Percentiles rank a stretch among this genome's conserved stretches.
Conservation (phyloP, 148 eudicot species). For the Rhododendron griersonianum region DNA sequence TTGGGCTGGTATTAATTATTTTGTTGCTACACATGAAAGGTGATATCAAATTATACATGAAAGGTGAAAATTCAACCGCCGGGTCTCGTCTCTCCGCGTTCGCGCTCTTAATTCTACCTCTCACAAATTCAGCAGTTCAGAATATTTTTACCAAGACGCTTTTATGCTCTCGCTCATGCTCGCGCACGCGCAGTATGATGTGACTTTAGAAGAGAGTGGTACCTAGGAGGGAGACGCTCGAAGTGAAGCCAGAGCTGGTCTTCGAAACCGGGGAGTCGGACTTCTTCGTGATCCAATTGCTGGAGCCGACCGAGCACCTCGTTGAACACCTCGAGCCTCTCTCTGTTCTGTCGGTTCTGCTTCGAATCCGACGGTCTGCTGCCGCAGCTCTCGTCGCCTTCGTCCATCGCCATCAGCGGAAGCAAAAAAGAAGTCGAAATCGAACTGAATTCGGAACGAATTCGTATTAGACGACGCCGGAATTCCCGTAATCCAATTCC, state of each 20-base stretch:
- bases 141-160: too few relatives aligned
- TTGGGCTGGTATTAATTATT: too few relatives aligned
- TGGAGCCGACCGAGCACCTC: slow-evolving; percentile 42
- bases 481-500: neutral
- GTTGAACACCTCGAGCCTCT: slow-evolving; percentile 39
- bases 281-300: slow-evolving; percentile 34
- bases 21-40: too few relatives aligned
- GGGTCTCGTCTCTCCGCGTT: neutral
- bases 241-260: slow-evolving; percentile 67
- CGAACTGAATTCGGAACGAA: neutral
- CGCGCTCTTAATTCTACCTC: neutral
- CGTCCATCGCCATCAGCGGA: slow-evolving; percentile 45
- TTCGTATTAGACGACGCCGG: neutral
- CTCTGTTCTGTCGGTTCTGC: slow-evolving; percentile 14
- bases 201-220: too few relatives aligned
- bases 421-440: neutral
- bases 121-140: too few relatives aligned
- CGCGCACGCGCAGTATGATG: too few relatives aligned
- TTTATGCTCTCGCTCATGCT: too few relatives aligned
- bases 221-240: slow-evolving; percentile 61
- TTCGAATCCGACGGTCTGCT: slow-evolving; percentile 38
- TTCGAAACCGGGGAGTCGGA: slow-evolving; percentile 39
- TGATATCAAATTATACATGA: too few relatives aligned
- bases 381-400: slow-evolving; percentile 56
- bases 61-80: neutral